phyloP scores from a whole-genome alignment of 2,329 filamentous ascomycete genomes.

The Sphaerulina vaccinii region DNA sequence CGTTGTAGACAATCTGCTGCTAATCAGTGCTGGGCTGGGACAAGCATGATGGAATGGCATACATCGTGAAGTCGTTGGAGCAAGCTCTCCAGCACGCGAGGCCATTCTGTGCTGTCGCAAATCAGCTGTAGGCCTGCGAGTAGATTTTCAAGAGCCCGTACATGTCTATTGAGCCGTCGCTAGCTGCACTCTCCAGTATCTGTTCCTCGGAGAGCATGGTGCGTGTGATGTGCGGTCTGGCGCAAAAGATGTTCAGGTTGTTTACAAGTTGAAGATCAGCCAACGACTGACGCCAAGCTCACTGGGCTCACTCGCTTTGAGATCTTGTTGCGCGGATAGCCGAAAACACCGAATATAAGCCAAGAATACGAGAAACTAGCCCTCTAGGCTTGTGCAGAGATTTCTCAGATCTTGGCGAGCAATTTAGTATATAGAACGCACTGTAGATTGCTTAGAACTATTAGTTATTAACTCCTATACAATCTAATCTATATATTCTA shows the following conservation, averaged over 20 bases:
- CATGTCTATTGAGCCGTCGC: slow-evolving; percentile 60
- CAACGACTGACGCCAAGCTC: slow-evolving; percentile 3
- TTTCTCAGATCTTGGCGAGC: too few relatives aligned
- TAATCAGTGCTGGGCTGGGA: slow-evolving; percentile 7
- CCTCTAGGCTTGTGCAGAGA: too few relatives aligned
- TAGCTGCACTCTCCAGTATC: slow-evolving; percentile 56
- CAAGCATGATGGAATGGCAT: slow-evolving; percentile 25
- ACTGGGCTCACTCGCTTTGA: slow-evolving; percentile 2
- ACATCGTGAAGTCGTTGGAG: slow-evolving; percentile 68
- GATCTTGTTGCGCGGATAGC: too few relatives aligned
- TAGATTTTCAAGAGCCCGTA: slow-evolving; percentile 39
- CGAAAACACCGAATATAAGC: too few relatives aligned
- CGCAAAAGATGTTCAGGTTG: slow-evolving; percentile 25
- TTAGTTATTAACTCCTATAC: too few relatives aligned
- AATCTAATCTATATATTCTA: too few relatives aligned
- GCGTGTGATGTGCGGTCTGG: slow-evolving; percentile 16
- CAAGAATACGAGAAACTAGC: too few relatives aligned
- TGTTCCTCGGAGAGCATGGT: slow-evolving; percentile 44
- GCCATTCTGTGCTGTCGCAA: slow-evolving; percentile 64
- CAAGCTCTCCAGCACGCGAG: slow-evolving; percentile 62
- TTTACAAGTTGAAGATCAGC: not conserved
- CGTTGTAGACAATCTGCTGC: slow-evolving; percentile 68
- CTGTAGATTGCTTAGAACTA: too few relatives aligned
- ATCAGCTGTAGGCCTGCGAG: slow-evolving; percentile 20
- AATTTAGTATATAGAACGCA: too few relatives aligned